Evolutionary conservation across 768 basidiomycete genomes (phyloP).

Genomic region (Agaricus blazei): DNA sequence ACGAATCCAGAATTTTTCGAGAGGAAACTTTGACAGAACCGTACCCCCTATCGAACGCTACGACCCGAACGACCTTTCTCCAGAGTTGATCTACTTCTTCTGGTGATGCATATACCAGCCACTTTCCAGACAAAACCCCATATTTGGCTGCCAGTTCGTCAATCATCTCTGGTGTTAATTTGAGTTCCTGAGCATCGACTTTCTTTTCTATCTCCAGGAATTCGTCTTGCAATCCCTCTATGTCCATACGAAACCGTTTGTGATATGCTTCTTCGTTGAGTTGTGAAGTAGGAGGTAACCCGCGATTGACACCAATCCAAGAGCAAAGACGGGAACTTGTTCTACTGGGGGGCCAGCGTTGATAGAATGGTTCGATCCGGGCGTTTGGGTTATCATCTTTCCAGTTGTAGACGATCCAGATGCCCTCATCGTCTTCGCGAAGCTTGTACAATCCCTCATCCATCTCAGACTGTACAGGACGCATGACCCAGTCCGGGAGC

Average conservation of each 20-base stretch:
- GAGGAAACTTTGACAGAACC: slow-evolving; percentile 33
- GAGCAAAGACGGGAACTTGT: slow-evolving; percentile 25
- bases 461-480: slow-evolving; percentile 11
- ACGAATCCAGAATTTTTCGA: slow-evolving; percentile 14
- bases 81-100: slow-evolving; percentile 28
- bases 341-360: slow-evolving; percentile 34
- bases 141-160: slow-evolving; percentile 29
- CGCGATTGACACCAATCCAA: slow-evolving; percentile 30
- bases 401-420: slow-evolving; percentile 3
- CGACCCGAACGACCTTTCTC: slow-evolving; percentile 24
- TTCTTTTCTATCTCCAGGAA: slow-evolving; percentile 17
- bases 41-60: slow-evolving; percentile 23
- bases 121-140: slow-evolving; percentile 29
- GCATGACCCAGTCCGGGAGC: slow-evolving; percentile 12
- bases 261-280: slow-evolving; percentile 6
- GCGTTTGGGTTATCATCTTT: slow-evolving; percentile 15
- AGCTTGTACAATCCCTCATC: slow-evolving; percentile 10
- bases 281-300: slow-evolving; percentile 11
- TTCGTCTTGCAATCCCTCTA: slow-evolving; percentile 10
- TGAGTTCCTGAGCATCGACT: not conserved
- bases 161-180: slow-evolving; percentile 24
- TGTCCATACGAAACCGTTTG: slow-evolving; percentile 10
- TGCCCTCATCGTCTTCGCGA: slow-evolving; percentile 18
- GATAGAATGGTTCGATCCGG: slow-evolving; percentile 22
- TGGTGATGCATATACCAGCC: slow-evolving; percentile 31